These are phyloP conservation scores for Lotmaria passim DNA, from an alignment of 208 protist species.

Conservation along the genomic window DNA sequence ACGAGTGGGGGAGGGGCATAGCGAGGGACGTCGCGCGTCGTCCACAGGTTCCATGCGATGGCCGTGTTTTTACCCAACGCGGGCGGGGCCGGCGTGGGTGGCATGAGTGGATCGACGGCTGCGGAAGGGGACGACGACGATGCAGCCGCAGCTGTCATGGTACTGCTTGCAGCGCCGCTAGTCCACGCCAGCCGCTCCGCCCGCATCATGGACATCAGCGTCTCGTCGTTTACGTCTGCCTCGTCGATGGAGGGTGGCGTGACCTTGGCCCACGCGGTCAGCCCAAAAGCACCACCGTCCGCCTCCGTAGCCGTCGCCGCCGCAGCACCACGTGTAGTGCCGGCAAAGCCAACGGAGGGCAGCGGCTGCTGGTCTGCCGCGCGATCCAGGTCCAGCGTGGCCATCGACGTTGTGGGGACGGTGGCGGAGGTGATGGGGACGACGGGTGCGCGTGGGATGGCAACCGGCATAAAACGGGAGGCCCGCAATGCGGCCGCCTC, in stretches of 20 bases:
- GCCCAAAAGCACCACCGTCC: not conserved
- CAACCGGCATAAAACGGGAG: conserved; percentile 47
- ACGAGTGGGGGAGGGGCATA: conserved; percentile 18
- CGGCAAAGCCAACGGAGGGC: too few species aligned
- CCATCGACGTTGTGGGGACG: conserved; percentile 3
- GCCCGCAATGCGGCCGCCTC: conserved; percentile 61
- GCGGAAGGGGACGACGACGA: not conserved
- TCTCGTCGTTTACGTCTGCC: conserved; percentile 46
- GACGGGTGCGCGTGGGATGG: conserved; percentile 52
- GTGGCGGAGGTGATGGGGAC: conserved; percentile 27
- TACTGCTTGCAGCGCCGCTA: not conserved
- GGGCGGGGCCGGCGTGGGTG: conserved; percentile 57
- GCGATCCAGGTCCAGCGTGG: not conserved
- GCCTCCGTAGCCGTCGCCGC: not conserved
- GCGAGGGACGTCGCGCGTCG: conserved; percentile 31
- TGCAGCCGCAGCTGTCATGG: not conserved
- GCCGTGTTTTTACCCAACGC: conserved; percentile 32
- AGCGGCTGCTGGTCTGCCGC: conserved; percentile 1
- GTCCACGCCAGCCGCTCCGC: conserved; percentile 45
- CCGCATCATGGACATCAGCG: conserved; percentile 38
- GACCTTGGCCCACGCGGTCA: conserved; percentile 25
- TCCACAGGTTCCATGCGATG: conserved; percentile 58
- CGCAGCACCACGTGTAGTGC: not conserved
- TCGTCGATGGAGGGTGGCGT: conserved; percentile 32
- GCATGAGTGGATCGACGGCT: conserved; percentile 36